These are phyloP conservation scores for Leishmania lainsoni DNA, from an alignment of 208 protist genomes.

Conservation along the genomic window DNA sequence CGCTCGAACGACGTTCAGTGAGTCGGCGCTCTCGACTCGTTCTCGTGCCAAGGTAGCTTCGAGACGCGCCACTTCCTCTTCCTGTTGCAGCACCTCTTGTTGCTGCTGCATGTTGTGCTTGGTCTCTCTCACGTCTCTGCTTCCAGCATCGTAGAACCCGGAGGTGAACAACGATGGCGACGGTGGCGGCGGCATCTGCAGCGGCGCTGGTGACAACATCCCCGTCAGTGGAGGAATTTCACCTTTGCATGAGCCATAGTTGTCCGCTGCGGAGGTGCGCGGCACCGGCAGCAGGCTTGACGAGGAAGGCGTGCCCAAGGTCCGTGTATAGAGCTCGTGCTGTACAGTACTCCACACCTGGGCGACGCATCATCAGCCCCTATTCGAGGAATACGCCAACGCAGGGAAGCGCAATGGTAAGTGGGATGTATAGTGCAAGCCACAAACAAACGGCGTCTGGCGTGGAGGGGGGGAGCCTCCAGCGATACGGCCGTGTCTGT, in stretches of 20 bases:
- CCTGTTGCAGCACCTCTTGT: background rate
- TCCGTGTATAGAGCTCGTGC: background rate
- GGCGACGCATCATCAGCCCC: conserved; percentile 8
- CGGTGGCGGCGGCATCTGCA: background rate
- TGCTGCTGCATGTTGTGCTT: background rate
- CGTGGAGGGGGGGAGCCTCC: background rate
- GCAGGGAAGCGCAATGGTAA: background rate
- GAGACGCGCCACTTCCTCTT: conserved; percentile 4
- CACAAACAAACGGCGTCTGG: background rate
- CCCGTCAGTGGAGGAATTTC: background rate
- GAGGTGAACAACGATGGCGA: background rate
- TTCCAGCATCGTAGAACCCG: background rate
- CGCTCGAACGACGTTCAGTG: conserved; percentile 20
- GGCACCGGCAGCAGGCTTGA: conserved; percentile 9
- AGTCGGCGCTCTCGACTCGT: conserved; percentile 10
- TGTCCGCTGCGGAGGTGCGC: conserved; percentile 5
- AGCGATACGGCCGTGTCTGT: background rate
- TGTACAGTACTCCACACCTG: conserved; percentile 28
- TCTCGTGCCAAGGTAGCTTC: conserved; percentile 27
- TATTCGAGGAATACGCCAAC: background rate
- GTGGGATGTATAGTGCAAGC: background rate
- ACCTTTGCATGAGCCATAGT: background rate
- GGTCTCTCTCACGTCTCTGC: too few species aligned
- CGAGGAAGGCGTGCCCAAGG: background rate
- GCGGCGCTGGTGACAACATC: too few species aligned